Evolutionary conservation across 2,329 filamentous ascomycete species (phyloP), one percentile per base, ranked within the genome.

Genomic region (Chrysosporium queenslandicum): DNA sequence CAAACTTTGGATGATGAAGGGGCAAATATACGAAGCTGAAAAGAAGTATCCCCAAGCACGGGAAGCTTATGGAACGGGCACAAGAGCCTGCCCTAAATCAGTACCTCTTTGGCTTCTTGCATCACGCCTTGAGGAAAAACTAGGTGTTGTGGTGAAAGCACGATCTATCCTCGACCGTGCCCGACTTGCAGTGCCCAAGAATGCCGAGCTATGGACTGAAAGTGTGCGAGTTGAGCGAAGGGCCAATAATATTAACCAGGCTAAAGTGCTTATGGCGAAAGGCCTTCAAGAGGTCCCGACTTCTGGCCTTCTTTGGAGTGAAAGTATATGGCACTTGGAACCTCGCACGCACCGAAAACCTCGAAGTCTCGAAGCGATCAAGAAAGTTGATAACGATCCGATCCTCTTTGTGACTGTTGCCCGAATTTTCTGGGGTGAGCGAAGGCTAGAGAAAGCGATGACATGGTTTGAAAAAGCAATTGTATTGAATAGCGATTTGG

Each of bases 1-100:
- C 49, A 97, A 97, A 70, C 77, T 98, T 21, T 96, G 91, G 85
- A 96, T 97, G 86, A 87, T 95, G 74, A 98, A 98, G 71, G 92
- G 94, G 0, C 92, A 98, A 66, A 92, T 97, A 57, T 98, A 98
- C 74, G 86, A 96, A 64, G 79, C 83, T 40, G 78, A 89, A 43
- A 83, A 80, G 60, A 89, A 88, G 71, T 72, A 85, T 12, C 83
- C 85, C 0, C 86, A 92, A 68, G 92, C 92, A 2, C 82, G 92
- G 43, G 89, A 97, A 66, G 89, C 91, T 0, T 97, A 92, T 69
- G 81, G 80, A 54, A 85, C 87, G 3, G 92, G 92, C 32, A 94
- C 91, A 37, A 86, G 92, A 63, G 87, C 87, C 0, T 91, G 88
- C 52, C 82, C 90, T 2, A 82, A 83, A 57, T 91, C 88, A 0